Base-by-base conservation (phyloP, 257 asterid genomes). In the Solanum pinnatisectum region DNA sequence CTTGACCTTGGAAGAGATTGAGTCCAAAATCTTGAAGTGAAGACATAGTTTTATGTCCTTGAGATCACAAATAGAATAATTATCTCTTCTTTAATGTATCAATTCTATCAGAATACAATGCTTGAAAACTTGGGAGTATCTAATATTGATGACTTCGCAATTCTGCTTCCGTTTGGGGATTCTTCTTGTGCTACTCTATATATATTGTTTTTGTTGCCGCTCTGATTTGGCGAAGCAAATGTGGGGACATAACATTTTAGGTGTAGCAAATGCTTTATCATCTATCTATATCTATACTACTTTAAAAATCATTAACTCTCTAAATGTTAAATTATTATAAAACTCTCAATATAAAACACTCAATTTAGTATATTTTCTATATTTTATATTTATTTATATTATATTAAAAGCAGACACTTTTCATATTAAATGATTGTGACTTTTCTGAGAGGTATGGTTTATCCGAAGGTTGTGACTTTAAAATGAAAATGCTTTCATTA, bases 1-100 rank as follows among this genome's bases (percentile, higher is more conserved):
- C 79, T 91, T 97, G 96, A 97, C 95, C 95, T 93, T 97, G 95
- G 99, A 97, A 90, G 99, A 97, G 90, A 97, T 97, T 81, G 99
- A 97, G 90, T 93, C 98, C 89, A 96, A 95, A 87, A 56, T 96
- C 63, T 91, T 91, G 94, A 94, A 94, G 93, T 96, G 95, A 95
- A 77, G 27, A 71, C 65, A 40, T 49, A 30, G 30, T 79, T 79
- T 46, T 30, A 70, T 81, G 63, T 81, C 44, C 85, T 18, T 52
- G 68, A 81, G 44, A 63, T 9, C 10, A 46, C 18, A 81, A 30
- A 46, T 81, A 81, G 11, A 81, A 46, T 16, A 42, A 36, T 42
- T 78, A 49, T 49, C 27, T 81, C 42, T 46, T 81, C 67, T 32
- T 44, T 79, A 16, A 30, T 30, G 68, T 81, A 81, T 81, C 42